phyloP scores from a whole-genome alignment of 1,139 yeast species.

The Protomyces arabidopsidicola region DNA sequence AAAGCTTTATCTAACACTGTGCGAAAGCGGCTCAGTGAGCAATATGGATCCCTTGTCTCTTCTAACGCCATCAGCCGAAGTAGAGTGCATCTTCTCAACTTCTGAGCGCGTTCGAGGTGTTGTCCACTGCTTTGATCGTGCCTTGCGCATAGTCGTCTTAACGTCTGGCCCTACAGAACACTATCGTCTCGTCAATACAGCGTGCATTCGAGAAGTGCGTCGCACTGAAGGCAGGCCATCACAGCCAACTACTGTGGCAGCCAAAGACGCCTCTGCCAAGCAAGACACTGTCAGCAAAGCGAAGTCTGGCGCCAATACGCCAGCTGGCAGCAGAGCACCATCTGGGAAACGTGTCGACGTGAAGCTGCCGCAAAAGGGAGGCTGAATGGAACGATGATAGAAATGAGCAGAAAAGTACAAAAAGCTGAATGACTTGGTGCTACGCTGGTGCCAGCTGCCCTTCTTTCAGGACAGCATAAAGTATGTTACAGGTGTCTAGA shows the following conservation, averaged over 20 bases:
- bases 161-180: neutral
- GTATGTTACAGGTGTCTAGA: constrained; percentile 2
- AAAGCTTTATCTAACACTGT: no score
- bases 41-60: neutral
- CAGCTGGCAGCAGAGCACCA: neutral
- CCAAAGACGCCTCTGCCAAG: neutral
- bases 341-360: neutral
- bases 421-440: neutral
- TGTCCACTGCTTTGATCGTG: neutral
- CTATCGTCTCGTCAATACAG: neutral
- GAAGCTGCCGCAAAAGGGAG: neutral
- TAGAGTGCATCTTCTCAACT: neutral
- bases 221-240: neutral
- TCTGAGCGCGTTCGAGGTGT: neutral
- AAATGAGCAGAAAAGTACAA: neutral
- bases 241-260: neutral
- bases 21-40: no score
- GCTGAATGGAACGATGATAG: neutral
- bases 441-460: no score
- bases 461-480: neutral
- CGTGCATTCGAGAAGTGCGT: neutral
- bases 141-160: neutral
- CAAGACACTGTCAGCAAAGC: neutral
- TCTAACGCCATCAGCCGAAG: neutral
- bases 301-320: neutral